phyloP scores from a whole-genome alignment of 2,329 filamentous ascomycete species.

The Westerdykella sp. region DNA sequence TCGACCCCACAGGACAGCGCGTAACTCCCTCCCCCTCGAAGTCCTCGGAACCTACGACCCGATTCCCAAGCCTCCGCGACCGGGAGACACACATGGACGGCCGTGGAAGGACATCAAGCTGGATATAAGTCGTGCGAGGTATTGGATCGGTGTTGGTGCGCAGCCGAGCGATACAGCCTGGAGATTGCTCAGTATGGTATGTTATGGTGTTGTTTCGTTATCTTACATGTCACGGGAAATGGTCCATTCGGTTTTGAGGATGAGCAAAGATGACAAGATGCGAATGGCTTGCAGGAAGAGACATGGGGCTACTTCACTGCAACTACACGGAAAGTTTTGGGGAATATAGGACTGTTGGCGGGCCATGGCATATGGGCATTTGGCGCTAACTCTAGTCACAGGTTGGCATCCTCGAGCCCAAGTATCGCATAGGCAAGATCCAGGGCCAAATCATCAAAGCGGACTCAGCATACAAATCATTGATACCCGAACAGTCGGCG shows the following conservation, averaged over 20 bases:
- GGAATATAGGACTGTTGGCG: not conserved
- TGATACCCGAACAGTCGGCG: slow-evolving; percentile 12
- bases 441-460: slow-evolving; percentile 27
- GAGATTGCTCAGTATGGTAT: slow-evolving; percentile 72
- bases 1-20: slow-evolving; percentile 59
- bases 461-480: slow-evolving; percentile 24
- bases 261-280: not conserved
- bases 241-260: not conserved
- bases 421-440: slow-evolving; percentile 30
- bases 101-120: slow-evolving; percentile 89
- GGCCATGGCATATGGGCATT: not conserved
- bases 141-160: slow-evolving; percentile 95
- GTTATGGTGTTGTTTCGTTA: slow-evolving; percentile 3
- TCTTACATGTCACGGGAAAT: not conserved
- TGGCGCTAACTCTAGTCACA: slow-evolving; percentile 1
- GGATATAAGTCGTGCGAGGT: slow-evolving; percentile 72
- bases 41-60: slow-evolving; percentile 69
- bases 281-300: not conserved
- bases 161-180: slow-evolving; percentile 88
- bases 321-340: not conserved
- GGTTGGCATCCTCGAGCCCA: slow-evolving; percentile 35
- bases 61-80: slow-evolving; percentile 48
- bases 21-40: slow-evolving; percentile 84
- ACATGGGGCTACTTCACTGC: not conserved
- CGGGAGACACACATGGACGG: slow-evolving; percentile 49